A percentile compares a stretch with the other conserved stretches of the same genome.
Evolutionary conservation across 2,329 filamentous ascomycete species (phyloP).

Genomic region (Aureobasidium mangrovei): DNA sequence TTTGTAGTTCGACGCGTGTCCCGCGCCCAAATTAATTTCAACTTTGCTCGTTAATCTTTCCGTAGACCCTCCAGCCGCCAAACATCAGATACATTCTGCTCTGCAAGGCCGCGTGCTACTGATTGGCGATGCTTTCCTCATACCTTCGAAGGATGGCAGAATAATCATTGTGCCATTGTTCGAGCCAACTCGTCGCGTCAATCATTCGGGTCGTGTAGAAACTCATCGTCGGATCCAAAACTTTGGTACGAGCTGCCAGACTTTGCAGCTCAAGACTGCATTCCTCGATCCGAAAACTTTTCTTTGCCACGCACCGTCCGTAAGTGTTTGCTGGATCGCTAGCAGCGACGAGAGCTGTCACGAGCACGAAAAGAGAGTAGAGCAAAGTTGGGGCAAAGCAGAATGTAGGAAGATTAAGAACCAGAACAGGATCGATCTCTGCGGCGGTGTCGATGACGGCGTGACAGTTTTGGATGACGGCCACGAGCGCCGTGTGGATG

Average conservation of each 20-base stretch:
- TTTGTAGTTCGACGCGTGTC: too few relatives aligned
- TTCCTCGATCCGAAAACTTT: neutral
- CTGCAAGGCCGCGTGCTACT: too few relatives aligned
- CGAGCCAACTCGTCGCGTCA: constrained; percentile 4
- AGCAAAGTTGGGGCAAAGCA: neutral
- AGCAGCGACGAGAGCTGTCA: neutral
- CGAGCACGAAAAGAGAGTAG: neutral
- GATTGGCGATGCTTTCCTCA: neutral
- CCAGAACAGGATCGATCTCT: neutral
- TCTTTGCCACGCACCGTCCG: neutral
- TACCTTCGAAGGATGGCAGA: neutral
- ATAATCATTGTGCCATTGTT: constrained; percentile 5
- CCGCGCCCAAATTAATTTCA: too few relatives aligned
- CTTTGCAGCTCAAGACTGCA: neutral
- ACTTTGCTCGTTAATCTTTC: too few relatives aligned
- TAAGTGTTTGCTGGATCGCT: neutral
- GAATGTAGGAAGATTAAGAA: neutral
- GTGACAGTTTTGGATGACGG: neutral
- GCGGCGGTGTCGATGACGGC: neutral
- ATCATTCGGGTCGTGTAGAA: neutral
- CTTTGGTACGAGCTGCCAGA: neutral
- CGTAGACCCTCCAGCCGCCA: too few relatives aligned
- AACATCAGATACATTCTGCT: too few relatives aligned
- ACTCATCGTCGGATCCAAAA: constrained; percentile 2
- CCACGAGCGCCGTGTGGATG: neutral